phyloP scores from a whole-genome alignment of 148 eudicot species.

The Fagopyrum esculentum region DNA sequence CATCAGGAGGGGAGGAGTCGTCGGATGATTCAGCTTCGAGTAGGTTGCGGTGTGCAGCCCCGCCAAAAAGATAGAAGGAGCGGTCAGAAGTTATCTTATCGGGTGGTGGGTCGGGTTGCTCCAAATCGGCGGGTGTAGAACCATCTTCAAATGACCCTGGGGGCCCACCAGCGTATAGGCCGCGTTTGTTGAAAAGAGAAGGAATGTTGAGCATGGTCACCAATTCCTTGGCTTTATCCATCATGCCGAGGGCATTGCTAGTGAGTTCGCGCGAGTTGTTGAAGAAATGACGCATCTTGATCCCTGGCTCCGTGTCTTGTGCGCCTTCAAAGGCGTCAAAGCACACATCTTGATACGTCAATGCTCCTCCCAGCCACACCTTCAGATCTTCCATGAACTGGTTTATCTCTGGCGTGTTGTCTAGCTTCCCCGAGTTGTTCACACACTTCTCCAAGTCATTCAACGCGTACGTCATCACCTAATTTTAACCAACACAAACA shows the following conservation, averaged over 20 bases:
- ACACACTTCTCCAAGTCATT: conserved; percentile 39
- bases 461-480: conserved; percentile 34
- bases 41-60: conserved; percentile 13
- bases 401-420: conserved; percentile 22
- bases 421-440: conserved; percentile 13
- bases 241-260: conserved; percentile 45
- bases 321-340: conserved; percentile 61
- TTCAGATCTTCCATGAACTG: conserved; percentile 39
- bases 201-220: background rate
- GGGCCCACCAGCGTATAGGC: no score
- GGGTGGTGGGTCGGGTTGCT: no score
- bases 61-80: background rate
- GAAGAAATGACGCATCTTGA: conserved; percentile 39
- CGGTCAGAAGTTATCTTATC: no score
- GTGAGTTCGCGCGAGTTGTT: conserved; percentile 35
- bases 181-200: background rate
- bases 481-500: background rate
- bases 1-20: conserved; percentile 14
- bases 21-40: background rate
- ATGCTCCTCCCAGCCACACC: conserved; percentile 53
- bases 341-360: conserved; percentile 62
- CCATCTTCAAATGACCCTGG: no score
- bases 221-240: conserved; percentile 20
- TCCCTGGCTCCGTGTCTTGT: conserved; percentile 33
- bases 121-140: no score